Evolutionary conservation across 2,329 filamentous ascomycete species (phyloP).

Genomic region (Coleophoma crateriformis): DNA sequence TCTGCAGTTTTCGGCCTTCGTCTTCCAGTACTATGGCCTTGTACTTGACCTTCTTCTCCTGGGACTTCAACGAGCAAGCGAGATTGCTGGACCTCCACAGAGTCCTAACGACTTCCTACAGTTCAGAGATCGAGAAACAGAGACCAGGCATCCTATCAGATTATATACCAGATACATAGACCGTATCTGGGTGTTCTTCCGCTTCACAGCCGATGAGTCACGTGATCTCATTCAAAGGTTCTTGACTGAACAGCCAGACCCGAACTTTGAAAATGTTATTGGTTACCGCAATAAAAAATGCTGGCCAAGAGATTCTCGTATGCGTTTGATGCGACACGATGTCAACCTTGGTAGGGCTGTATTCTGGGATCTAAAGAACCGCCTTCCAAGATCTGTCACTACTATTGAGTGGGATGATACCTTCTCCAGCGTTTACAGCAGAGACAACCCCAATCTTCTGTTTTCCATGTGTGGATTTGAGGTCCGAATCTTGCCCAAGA

Average conservation of each 20-base stretch:
- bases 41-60: conserved; percentile 90
- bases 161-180: conserved; percentile 98
- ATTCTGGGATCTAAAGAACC: conserved; percentile 98
- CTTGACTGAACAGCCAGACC: conserved; percentile 95
- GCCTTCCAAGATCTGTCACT: conserved; percentile 86
- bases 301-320: conserved; percentile 95
- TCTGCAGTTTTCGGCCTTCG: conserved; percentile 95
- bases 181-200: conserved; percentile 96
- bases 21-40: conserved; percentile 97
- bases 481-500: conserved; percentile 92
- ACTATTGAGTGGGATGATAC: conserved; percentile 99
- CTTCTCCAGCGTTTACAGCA: conserved; percentile 95
- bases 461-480: conserved; percentile 99
- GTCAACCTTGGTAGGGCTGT: conserved; percentile 96
- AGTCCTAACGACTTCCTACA: conserved; percentile 97
- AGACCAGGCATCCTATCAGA: conserved; percentile 89
- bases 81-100: conserved; percentile 91
- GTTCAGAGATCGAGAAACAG: conserved; percentile 88
- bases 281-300: conserved; percentile 99
- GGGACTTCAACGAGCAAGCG: conserved; percentile 91
- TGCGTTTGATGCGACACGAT: conserved; percentile 98
- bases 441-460: conserved; percentile 92
- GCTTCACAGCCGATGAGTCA: conserved; percentile 91
- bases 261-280: conserved; percentile 98
- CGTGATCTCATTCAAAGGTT: conserved; percentile 95